Evolutionary conservation across 2,329 filamentous ascomycete genomes (phyloP).

Genomic region (Herpomyces periplanetae): DNA sequence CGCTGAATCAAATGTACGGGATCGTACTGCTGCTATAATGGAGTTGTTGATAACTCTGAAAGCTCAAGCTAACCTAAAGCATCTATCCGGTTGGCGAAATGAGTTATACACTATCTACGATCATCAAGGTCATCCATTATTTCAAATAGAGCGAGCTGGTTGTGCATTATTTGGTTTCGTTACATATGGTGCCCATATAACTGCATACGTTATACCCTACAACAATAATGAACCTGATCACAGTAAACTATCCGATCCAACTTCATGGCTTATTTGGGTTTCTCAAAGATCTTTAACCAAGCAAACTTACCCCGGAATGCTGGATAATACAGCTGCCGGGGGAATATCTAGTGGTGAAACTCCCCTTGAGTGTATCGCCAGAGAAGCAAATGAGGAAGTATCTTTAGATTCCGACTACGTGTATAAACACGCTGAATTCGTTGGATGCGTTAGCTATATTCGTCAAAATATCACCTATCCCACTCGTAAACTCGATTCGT

Average conservation of each 20-base stretch:
- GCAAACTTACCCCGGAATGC: constrained; percentile 53
- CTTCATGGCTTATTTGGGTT: constrained; percentile 42
- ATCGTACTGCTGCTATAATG: constrained; percentile 17
- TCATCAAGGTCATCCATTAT: constrained; percentile 17
- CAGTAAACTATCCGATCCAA: constrained; percentile 6
- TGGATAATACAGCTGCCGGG: constrained; percentile 77
- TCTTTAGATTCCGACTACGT: constrained; percentile 30
- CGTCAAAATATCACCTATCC: too few species aligned
- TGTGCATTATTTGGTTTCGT: constrained; percentile 31
- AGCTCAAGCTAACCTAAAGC: constrained; percentile 24
- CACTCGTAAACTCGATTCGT: constrained; percentile 15
- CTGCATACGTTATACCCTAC: constrained; percentile 17
- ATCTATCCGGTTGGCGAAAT: constrained; percentile 38
- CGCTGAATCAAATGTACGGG: constrained; percentile 15
- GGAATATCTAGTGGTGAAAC: constrained; percentile 43
- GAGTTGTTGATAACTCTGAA: constrained; percentile 25
- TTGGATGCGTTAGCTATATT: constrained; percentile 48
- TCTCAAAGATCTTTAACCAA: constrained; percentile 35
- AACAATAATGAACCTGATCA: constrained; percentile 7
- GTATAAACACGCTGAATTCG: constrained; percentile 15
- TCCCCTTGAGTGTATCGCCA: constrained; percentile 39
- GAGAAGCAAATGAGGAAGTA: constrained; percentile 66
- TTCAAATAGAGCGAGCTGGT: constrained; percentile 36
- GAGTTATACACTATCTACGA: constrained; percentile 45
- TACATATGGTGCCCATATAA: constrained; percentile 39